These are phyloP conservation scores for Cystoderma amianthinum DNA, from an alignment of 768 basidiomycete species.

Conservation along the genomic window DNA sequence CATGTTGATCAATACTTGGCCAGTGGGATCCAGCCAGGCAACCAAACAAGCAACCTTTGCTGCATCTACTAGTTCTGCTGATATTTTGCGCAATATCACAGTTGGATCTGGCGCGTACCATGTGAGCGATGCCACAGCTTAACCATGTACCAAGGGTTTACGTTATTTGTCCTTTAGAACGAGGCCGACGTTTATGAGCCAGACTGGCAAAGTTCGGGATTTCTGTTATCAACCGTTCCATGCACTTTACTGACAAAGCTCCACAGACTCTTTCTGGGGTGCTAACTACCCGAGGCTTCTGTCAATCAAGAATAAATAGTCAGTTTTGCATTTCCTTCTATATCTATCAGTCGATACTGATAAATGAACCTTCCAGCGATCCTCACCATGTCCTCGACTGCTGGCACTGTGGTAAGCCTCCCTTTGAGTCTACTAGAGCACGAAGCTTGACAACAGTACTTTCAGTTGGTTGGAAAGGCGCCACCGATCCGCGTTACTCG, in stretches of 20 bases:
- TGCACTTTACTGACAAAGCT: too few relatives aligned
- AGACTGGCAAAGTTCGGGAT: conserved; percentile 13
- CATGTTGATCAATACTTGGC: conserved; percentile 10
- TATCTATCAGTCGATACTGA: background rate
- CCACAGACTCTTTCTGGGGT: conserved; percentile 20
- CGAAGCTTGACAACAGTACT: background rate
- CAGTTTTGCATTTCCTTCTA: conserved; percentile 1
- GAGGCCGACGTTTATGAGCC: conserved; percentile 21
- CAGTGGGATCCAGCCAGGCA: conserved; percentile 6
- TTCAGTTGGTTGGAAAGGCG: conserved; percentile 14
- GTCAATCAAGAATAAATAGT: conserved; percentile 20
- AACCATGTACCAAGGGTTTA: too few relatives aligned
- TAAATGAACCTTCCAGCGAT: conserved; percentile 12
- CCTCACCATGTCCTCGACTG: conserved; percentile 18
- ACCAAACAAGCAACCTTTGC: conserved; percentile 8
- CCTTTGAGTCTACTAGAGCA: background rate
- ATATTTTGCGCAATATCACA: conserved; percentile 15
- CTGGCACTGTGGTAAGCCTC: conserved; percentile 20
- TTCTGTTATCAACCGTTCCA: background rate
- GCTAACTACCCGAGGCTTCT: conserved; percentile 14
- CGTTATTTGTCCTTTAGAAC: conserved; percentile 9
- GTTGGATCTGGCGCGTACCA: conserved; percentile 18
- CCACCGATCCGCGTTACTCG: conserved; percentile 7
- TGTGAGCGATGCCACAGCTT: conserved; percentile 6
- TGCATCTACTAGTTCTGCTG: conserved; percentile 11